Percentiles rank a stretch among this genome's conserved stretches.
These are phyloP conservation scores for Persicaria maculosa DNA, from an alignment of 148 eudicot species.

Conservation along the genomic window DNA sequence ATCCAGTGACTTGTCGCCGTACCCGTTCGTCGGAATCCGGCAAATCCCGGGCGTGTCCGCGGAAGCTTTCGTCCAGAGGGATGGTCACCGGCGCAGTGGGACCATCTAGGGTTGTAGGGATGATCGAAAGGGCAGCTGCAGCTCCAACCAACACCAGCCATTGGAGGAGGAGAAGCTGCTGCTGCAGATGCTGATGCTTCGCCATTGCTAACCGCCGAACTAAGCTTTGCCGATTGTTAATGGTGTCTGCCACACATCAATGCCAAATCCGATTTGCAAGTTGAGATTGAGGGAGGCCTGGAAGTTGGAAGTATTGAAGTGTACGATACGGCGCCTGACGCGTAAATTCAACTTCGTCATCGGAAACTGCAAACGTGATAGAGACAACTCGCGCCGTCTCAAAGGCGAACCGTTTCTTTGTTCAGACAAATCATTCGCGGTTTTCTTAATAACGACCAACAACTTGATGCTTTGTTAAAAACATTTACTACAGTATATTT, in stretches of 20 bases:
- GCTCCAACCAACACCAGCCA: background rate
- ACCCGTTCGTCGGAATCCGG: constrained; percentile 11
- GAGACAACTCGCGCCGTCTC: background rate
- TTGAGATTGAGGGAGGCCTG: background rate
- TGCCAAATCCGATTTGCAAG: background rate
- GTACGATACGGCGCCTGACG: background rate
- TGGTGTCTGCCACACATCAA: background rate
- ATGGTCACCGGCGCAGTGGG: constrained; percentile 10
- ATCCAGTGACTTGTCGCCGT: background rate
- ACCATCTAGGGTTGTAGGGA: constrained; percentile 14
- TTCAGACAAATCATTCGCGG: background rate
- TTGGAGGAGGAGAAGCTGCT: background rate
- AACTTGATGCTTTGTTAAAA: too few relatives aligned
- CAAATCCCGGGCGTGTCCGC: constrained; percentile 8
- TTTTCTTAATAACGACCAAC: too few relatives aligned
- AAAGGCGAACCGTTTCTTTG: background rate
- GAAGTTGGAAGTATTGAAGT: background rate
- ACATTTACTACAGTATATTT: too few relatives aligned
- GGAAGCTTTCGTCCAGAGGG: constrained; percentile 1
- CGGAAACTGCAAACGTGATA: background rate
- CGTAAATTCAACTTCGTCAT: background rate
- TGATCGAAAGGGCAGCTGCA: background rate
- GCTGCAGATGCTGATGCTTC: background rate
- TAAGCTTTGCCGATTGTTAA: background rate
- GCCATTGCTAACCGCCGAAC: background rate